These are phyloP conservation scores for Aspergillus unguis DNA, from an alignment of 2,329 filamentous ascomycete species.

Conservation along the genomic window DNA sequence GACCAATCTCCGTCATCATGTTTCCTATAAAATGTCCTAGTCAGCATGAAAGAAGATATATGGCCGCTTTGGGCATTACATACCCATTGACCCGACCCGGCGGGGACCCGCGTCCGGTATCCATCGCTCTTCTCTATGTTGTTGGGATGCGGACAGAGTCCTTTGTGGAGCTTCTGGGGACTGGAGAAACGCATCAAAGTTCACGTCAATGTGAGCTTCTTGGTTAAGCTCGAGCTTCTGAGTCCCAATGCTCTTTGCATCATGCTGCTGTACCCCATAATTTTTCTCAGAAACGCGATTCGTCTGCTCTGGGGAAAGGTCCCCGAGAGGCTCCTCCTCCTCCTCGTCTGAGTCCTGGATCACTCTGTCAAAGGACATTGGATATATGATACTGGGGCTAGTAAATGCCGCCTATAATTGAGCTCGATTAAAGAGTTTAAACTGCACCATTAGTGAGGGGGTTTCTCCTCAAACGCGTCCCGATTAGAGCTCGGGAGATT, in stretches of 20 bases:
- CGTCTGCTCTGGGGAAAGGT: slow-evolving; percentile 21
- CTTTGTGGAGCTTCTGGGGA: slow-evolving; percentile 24
- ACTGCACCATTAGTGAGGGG: not conserved
- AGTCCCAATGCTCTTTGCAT: not conserved
- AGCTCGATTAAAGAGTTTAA: not conserved
- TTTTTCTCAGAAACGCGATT: slow-evolving; percentile 15
- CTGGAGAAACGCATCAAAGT: slow-evolving; percentile 40
- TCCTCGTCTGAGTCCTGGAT: slow-evolving; percentile 47
- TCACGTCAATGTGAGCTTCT: slow-evolving; percentile 27
- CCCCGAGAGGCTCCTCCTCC: slow-evolving; percentile 36
- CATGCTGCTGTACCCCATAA: not conserved
- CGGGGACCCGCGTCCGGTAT: slow-evolving; percentile 24
- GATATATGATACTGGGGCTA: not conserved
- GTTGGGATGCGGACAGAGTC: slow-evolving; percentile 30
- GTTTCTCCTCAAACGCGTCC: slow-evolving; percentile 4
- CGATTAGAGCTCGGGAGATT: not conserved
- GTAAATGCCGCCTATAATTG: not conserved
- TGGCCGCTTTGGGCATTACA: slow-evolving; percentile 13
- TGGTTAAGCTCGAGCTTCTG: slow-evolving; percentile 13
- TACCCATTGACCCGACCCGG: slow-evolving; percentile 31
- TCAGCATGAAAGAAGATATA: too few species aligned
- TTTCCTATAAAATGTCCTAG: slow-evolving; percentile 18
- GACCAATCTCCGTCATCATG: slow-evolving; percentile 35
- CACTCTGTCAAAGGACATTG: slow-evolving; percentile 37
- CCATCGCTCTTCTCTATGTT: slow-evolving; percentile 35